These are phyloP conservation scores for Chrysochromulina tobinii DNA, from an alignment of 78 protist genomes.

Conservation along the genomic window DNA sequence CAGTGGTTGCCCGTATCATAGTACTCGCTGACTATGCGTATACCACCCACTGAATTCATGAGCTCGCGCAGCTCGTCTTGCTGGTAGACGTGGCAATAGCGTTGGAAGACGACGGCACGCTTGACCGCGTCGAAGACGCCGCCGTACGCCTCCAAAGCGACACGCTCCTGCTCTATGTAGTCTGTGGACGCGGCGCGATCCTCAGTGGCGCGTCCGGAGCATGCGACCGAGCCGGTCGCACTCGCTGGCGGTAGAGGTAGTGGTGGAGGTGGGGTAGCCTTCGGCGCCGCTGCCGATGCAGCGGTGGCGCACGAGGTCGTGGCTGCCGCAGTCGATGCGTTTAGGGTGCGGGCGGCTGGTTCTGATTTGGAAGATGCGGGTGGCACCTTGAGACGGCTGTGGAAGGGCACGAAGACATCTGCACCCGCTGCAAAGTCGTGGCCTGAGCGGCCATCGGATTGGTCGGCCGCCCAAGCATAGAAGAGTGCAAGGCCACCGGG, in stretches of 20 bases:
- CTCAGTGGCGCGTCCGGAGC: background rate
- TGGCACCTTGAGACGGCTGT: background rate
- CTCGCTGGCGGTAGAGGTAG: too few relatives aligned
- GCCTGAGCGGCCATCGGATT: background rate
- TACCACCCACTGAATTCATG: background rate
- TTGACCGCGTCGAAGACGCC: background rate
- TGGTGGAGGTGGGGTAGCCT: too few relatives aligned
- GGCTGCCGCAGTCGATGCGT: background rate
- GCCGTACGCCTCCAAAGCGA: too few relatives aligned
- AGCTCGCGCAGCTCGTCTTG: conserved; percentile 5
- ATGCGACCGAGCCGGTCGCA: too few relatives aligned
- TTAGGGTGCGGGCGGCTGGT: background rate
- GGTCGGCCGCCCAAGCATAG: conserved; percentile 35
- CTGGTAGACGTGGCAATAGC: conserved; percentile 39
- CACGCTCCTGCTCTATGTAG: background rate
- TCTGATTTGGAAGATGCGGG: background rate
- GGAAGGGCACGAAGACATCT: conserved; percentile 34
- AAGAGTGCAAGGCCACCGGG: conserved; percentile 16
- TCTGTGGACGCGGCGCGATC: background rate
- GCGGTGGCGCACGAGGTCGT: too few relatives aligned
- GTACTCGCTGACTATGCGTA: background rate
- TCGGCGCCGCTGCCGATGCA: too few relatives aligned
- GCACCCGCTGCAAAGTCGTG: background rate
- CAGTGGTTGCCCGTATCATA: conserved; percentile 33
- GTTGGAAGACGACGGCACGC: conserved; percentile 1